Percentiles rank a stretch among this genome's conserved stretches.
Conservation (phyloP, 257 asterid species). For the Primulina eburnea region DNA sequence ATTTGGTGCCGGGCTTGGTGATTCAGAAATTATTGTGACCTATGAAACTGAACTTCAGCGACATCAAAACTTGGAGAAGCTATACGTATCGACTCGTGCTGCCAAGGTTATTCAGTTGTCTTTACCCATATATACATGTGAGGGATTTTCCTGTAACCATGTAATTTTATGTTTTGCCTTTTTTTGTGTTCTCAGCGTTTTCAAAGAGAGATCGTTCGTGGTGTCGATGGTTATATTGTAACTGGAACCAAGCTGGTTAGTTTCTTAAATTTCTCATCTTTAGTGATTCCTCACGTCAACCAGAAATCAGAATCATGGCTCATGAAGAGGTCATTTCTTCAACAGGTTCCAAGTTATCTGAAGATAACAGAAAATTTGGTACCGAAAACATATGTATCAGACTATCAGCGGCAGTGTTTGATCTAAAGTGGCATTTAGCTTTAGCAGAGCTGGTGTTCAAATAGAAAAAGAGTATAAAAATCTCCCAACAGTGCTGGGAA, state of each 20-base stretch:
- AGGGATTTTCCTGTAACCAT: background rate
- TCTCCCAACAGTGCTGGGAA: too few species aligned
- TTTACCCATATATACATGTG: background rate
- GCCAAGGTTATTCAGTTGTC: slow-evolving; percentile 54
- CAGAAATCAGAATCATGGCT: background rate
- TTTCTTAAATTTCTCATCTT: slow-evolving; percentile 15
- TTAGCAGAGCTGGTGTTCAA: too few species aligned
- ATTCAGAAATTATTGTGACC: slow-evolving; percentile 40
- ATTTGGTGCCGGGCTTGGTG: slow-evolving; percentile 55
- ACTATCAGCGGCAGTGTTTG: too few species aligned
- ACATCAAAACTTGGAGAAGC: slow-evolving; percentile 59
- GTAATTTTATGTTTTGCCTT: background rate
- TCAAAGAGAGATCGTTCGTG: slow-evolving; percentile 78
- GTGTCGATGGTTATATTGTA: too few species aligned
- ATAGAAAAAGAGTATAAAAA: too few species aligned
- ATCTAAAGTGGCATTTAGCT: too few species aligned
- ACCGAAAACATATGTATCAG: too few species aligned
- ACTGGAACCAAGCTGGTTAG: slow-evolving; percentile 67
- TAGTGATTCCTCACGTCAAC: background rate
- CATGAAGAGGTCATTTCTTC: too few species aligned
- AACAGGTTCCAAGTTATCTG: too few species aligned
- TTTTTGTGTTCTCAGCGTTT: slow-evolving; percentile 42
- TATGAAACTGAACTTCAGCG: slow-evolving; percentile 52
- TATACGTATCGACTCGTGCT: slow-evolving; percentile 66
- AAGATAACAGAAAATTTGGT: too few species aligned